Conservation (phyloP, 2,329 filamentous ascomycete species). For the Cladosporium sp. region DNA sequence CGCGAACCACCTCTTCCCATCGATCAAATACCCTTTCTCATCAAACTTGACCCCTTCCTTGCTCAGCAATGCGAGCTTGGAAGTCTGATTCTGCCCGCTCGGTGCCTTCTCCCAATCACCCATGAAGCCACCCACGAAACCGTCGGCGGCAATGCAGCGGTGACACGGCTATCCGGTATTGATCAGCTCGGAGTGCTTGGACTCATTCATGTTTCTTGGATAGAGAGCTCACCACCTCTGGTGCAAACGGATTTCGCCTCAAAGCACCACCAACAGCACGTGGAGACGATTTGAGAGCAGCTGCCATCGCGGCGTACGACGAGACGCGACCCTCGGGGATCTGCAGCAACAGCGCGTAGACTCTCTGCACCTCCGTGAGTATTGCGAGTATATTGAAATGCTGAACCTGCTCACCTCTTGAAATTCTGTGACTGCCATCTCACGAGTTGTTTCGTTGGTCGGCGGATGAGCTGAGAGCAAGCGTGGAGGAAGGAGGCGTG, state of each 20-base stretch:
- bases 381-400: neutral
- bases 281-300: conserved; percentile 62
- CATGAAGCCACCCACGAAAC: conserved; percentile 60
- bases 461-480: neutral
- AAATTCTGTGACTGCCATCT: conserved; percentile 7
- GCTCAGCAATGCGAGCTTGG: conserved; percentile 57
- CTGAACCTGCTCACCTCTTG: neutral
- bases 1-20: conserved; percentile 23
- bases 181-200: neutral
- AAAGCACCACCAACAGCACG: conserved; percentile 73
- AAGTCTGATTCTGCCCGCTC: conserved; percentile 55
- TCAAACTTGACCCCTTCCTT: conserved; percentile 62
- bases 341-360: conserved; percentile 69
- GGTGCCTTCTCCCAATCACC: conserved; percentile 58
- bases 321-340: conserved; percentile 70
- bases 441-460: neutral
- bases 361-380: conserved; percentile 18
- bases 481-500: no score
- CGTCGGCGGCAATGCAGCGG: conserved; percentile 2
- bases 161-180: neutral
- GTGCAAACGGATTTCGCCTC: conserved; percentile 73
- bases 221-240: conserved; percentile 66
- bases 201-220: no score
- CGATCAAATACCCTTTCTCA: conserved; percentile 52
- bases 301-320: conserved; percentile 69